Evolutionary conservation across 257 asterid genomes (phyloP).

Genomic region (Ligustrum vulgare): DNA sequence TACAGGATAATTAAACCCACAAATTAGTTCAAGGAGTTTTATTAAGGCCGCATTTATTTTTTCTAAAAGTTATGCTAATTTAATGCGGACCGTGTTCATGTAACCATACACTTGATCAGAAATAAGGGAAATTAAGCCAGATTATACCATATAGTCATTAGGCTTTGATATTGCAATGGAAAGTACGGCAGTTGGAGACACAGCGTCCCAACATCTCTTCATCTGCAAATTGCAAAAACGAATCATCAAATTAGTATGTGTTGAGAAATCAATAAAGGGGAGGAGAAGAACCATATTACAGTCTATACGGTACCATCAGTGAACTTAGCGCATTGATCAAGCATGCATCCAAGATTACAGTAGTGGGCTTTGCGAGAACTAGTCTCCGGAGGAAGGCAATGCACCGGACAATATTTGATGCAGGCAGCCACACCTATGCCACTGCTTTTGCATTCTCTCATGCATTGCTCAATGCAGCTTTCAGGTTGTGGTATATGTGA

Average conservation of each 20-base stretch:
- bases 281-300: background rate
- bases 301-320: constrained; percentile 27
- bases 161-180: constrained; percentile 30
- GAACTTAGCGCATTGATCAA: constrained; percentile 41
- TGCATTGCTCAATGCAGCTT: constrained; percentile 41
- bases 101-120: background rate
- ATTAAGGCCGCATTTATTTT: constrained; percentile 33
- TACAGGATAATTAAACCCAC: background rate
- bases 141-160: background rate
- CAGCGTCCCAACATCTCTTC: constrained; percentile 42
- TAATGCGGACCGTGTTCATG: constrained; percentile 9
- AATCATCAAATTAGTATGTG: background rate
- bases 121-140: background rate
- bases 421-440: constrained; percentile 37
- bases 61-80: constrained; percentile 20
- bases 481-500: constrained; percentile 41
- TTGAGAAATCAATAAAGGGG: background rate
- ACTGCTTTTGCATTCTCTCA: constrained; percentile 38
- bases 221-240: constrained; percentile 31
- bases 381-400: constrained; percentile 41
- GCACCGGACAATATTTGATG: constrained; percentile 47
- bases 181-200: constrained; percentile 36
- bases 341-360: constrained; percentile 44
- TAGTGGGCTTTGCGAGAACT: constrained; percentile 27
- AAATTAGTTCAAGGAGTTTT: background rate